phyloP scores from a whole-genome alignment of 2,329 filamentous ascomycete genomes.

The Graphiopsis chlorocephala region DNA sequence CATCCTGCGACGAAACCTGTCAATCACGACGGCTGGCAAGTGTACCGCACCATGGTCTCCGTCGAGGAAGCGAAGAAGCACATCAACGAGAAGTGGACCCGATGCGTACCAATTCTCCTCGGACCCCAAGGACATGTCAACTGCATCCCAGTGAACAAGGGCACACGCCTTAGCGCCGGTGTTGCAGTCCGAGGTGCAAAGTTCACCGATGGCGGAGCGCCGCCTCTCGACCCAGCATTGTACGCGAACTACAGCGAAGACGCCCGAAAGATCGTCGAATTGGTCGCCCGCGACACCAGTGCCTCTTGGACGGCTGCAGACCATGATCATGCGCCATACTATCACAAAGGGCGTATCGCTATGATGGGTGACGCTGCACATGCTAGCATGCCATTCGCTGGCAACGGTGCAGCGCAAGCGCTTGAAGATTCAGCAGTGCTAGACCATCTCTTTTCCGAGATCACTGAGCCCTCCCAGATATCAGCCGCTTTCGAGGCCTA shows the following conservation, averaged over 20 bases:
- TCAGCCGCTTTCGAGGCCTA: conserved; percentile 29
- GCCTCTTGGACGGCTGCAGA: conserved; percentile 34
- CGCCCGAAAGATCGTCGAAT: conserved; percentile 27
- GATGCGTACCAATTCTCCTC: conserved; percentile 32
- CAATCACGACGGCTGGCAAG: conserved; percentile 34
- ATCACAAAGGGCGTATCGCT: conserved; percentile 28
- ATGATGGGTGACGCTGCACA: conserved; percentile 43
- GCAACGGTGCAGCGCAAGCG: conserved; percentile 38
- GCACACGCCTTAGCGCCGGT: conserved; percentile 29
- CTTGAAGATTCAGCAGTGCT: conserved; percentile 40
- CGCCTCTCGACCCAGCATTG: conserved; percentile 25
- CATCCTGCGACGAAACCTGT: conserved; percentile 32
- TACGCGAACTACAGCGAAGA: conserved; percentile 30
- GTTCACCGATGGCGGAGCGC: conserved; percentile 20
- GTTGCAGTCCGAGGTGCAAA: conserved; percentile 29
- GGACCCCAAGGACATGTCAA: conserved; percentile 34
- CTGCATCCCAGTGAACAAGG: conserved; percentile 32
- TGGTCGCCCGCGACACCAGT: conserved; percentile 29
- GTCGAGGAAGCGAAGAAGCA: conserved; percentile 29
- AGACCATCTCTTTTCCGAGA: conserved; percentile 30
- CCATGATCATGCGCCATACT: conserved; percentile 36
- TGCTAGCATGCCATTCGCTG: conserved; percentile 38
- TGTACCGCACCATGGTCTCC: conserved; percentile 33
- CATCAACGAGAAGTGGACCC: conserved; percentile 32
- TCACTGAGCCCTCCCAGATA: conserved; percentile 20